These are phyloP conservation scores for Termitomyces sp. DNA, from an alignment of 768 basidiomycete genomes.

Conservation along the genomic window DNA sequence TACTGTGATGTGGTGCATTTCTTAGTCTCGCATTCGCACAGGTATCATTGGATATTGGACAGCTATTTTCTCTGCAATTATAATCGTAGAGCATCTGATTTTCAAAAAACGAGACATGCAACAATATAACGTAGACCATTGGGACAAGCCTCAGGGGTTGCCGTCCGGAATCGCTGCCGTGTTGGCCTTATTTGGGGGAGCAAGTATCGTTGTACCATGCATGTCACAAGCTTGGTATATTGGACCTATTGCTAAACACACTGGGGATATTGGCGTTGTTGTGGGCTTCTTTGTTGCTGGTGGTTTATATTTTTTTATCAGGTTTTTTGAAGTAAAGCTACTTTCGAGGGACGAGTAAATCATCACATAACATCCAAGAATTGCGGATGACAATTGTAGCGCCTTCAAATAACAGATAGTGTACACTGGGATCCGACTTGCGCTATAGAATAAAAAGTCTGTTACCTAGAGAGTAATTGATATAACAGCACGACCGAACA, in stretches of 20 bases:
- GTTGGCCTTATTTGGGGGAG: constrained; percentile 40
- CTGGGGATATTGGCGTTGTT: constrained; percentile 72
- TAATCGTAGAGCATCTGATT: constrained; percentile 61
- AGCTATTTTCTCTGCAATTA: constrained; percentile 49
- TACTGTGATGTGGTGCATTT: background rate
- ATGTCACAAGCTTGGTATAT: constrained; percentile 71
- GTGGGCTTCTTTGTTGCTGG: constrained; percentile 45
- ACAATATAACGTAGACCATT: constrained; percentile 44
- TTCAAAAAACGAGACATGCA: constrained; percentile 47
- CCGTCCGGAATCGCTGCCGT: constrained; percentile 63
- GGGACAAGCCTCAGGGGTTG: constrained; percentile 48
- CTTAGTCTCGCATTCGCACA: constrained; percentile 8
- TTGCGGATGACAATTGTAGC: no score
- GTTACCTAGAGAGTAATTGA: no score
- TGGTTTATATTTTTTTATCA: constrained; percentile 33
- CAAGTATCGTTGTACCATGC: constrained; percentile 53
- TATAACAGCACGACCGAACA: no score
- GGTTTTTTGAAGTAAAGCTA: constrained; percentile 3
- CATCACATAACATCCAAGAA: no score
- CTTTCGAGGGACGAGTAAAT: background rate
- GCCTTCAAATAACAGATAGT: no score
- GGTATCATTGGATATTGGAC: constrained; percentile 54
- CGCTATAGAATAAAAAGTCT: no score
- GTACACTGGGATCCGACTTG: no score
- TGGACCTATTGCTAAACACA: constrained; percentile 57